Evolutionary conservation across 805 yeast species (phyloP).

Genomic region (Starmerella powellii): DNA sequence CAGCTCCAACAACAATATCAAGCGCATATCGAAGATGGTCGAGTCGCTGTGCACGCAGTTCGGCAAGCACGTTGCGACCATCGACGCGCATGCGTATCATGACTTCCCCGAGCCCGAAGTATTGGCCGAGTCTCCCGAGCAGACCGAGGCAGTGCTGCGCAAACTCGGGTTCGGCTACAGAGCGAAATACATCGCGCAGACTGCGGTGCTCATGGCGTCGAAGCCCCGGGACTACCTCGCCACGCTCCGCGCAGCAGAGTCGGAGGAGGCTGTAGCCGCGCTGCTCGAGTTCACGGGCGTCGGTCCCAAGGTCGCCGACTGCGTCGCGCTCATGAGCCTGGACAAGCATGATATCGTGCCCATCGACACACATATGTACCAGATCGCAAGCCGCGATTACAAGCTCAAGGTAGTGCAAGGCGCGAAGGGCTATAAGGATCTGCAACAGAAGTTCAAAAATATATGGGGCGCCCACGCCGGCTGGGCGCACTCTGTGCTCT

Average conservation of each 20-base stretch:
- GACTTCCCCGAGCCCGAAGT: constrained; percentile 61
- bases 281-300: constrained; percentile 68
- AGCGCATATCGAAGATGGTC: constrained; percentile 87
- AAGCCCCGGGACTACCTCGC: constrained; percentile 31
- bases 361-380: constrained; percentile 88
- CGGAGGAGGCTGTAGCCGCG: constrained; percentile 44
- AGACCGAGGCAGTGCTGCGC: constrained; percentile 36
- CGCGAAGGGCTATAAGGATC: constrained; percentile 41
- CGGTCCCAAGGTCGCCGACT: constrained; percentile 97
- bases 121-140: constrained; percentile 29
- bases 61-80: constrained; percentile 48
- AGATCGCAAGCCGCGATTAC: constrained; percentile 76
- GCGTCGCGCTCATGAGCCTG: constrained; percentile 83
- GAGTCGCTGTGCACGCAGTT: constrained; percentile 57
- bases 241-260: constrained; percentile 36
- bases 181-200: constrained; percentile 72
- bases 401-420: constrained; percentile 34
- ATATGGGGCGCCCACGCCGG: constrained; percentile 91
- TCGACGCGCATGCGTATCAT: constrained; percentile 46
- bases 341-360: constrained; percentile 84
- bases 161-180: constrained; percentile 68
- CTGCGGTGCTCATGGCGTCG: constrained; percentile 47
- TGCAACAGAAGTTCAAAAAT: constrained; percentile 46
- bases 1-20: constrained; percentile 90
- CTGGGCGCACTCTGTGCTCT: constrained; percentile 95